Conservation (phyloP, 2,329 filamentous ascomycete species). For the Neopestalotiopsis sp. region DNA sequence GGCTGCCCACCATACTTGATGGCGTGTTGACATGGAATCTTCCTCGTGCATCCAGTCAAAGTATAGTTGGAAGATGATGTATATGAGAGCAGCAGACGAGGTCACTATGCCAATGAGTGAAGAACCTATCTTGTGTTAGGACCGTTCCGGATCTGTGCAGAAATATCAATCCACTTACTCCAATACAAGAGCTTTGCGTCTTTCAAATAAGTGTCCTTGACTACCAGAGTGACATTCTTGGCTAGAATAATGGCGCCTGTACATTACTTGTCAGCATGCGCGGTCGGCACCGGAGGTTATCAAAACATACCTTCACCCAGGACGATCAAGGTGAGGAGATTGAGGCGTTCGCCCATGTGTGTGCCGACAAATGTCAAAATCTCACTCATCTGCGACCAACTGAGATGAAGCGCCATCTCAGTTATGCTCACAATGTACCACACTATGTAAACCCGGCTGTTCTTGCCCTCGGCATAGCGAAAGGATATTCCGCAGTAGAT, state of each 20-base stretch:
- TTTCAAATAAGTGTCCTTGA: conserved; percentile 47
- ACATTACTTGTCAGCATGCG: too few species aligned
- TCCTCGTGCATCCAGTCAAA: conserved; percentile 68
- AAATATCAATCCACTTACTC: conserved; percentile 24
- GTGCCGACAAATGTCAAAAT: conserved; percentile 66
- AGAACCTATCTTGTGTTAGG: conserved; percentile 31
- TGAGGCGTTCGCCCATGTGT: conserved; percentile 67
- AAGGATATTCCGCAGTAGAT: conserved; percentile 49
- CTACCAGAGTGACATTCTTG: conserved; percentile 55
- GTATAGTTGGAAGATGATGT: conserved; percentile 51
- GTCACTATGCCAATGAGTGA: conserved; percentile 46
- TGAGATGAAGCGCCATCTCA: conserved; percentile 59
- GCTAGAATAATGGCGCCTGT: conserved; percentile 52
- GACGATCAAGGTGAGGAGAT: conserved; percentile 63
- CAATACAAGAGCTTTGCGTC: conserved; percentile 31
- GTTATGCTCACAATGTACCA: conserved; percentile 61
- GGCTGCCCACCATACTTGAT: conserved; percentile 63
- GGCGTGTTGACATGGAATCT: conserved; percentile 59
- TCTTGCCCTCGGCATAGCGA: conserved; percentile 37
- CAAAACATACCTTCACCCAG: conserved; percentile 23
- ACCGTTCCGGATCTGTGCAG: fast-evolving
- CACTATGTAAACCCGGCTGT: conserved; percentile 40
- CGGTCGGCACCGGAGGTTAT: neutral
- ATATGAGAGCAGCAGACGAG: conserved; percentile 45
- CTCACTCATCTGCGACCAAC: conserved; percentile 57